These are phyloP conservation scores for Pleurotus eryngii DNA, from an alignment of 768 basidiomycete genomes.

Conservation along the genomic window DNA sequence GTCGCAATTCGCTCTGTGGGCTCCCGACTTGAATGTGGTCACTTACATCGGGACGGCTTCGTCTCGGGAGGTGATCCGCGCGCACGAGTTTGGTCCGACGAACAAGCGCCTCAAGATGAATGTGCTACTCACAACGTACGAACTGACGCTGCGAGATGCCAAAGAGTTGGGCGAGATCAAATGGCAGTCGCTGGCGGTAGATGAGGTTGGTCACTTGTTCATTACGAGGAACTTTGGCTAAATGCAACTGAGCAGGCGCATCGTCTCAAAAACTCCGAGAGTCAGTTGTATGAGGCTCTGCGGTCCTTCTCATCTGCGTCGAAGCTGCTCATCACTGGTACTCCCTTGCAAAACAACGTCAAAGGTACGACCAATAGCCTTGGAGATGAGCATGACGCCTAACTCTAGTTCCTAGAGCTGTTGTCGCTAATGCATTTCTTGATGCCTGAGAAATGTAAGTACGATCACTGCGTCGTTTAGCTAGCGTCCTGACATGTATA, in stretches of 20 bases:
- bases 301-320: constrained; percentile 85
- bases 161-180: constrained; percentile 90
- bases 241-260: constrained; percentile 62
- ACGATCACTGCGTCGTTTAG: too few relatives aligned
- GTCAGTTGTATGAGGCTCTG: constrained; percentile 93
- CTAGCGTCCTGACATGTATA: not conserved
- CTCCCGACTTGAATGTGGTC: constrained; percentile 94
- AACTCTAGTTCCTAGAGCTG: constrained; percentile 55
- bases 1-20: constrained; percentile 90
- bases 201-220: constrained; percentile 61
- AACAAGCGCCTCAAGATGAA: constrained; percentile 94
- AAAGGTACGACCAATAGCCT: constrained; percentile 57
- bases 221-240: constrained; percentile 8
- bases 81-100: constrained; percentile 87
- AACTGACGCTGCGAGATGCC: constrained; percentile 86
- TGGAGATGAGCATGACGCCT: constrained; percentile 7
- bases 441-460: constrained; percentile 95
- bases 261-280: constrained; percentile 96
- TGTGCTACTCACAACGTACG: constrained; percentile 95
- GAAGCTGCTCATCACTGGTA: constrained; percentile 96
- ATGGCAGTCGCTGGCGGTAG: constrained; percentile 96
- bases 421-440: constrained; percentile 98
- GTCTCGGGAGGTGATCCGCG: constrained; percentile 88
- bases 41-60: constrained; percentile 90
- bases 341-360: constrained; percentile 98